A percentile compares a stretch with the other conserved stretches of the same genome.
Evolutionary conservation across 768 basidiomycete genomes (phyloP).

Genomic region (Tylopilus cervinicoccineus): DNA sequence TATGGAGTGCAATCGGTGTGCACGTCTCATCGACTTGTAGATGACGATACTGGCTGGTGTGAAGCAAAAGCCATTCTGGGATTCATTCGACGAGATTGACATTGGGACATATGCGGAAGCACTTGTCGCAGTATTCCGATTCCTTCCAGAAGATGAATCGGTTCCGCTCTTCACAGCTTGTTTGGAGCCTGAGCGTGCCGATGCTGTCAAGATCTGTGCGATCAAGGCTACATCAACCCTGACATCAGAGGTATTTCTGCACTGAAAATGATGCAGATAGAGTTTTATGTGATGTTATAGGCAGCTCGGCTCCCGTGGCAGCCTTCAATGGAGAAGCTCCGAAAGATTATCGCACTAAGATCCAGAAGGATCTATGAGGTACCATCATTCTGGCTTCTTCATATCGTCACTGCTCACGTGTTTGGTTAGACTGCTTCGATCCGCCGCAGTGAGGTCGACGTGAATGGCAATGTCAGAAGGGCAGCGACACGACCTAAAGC

Average conservation of each 20-base stretch:
- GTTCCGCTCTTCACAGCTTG: slow-evolving; percentile 58
- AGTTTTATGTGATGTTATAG: slow-evolving; percentile 31
- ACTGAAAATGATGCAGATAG: not conserved
- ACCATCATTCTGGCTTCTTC: slow-evolving; percentile 13
- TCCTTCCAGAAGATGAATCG: slow-evolving; percentile 59
- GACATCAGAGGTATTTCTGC: slow-evolving; percentile 52
- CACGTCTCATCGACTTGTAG: slow-evolving; percentile 11
- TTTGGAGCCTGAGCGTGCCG: slow-evolving; percentile 72
- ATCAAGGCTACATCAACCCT: slow-evolving; percentile 71
- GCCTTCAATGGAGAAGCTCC: slow-evolving; percentile 46
- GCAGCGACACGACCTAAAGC: slow-evolving; percentile 56
- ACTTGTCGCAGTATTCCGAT: slow-evolving; percentile 68
- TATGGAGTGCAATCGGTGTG: slow-evolving; percentile 18
- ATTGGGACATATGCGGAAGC: slow-evolving; percentile 74
- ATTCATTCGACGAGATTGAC: slow-evolving; percentile 65
- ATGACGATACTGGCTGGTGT: slow-evolving; percentile 24
- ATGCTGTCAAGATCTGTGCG: slow-evolving; percentile 75
- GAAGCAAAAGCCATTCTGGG: slow-evolving; percentile 65
- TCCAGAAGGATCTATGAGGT: slow-evolving; percentile 58
- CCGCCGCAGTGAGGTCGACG: slow-evolving; percentile 60
- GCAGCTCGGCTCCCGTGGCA: slow-evolving; percentile 54
- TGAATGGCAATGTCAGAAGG: slow-evolving; percentile 51
- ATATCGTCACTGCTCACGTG: slow-evolving; percentile 8
- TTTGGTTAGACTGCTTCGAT: slow-evolving; percentile 42
- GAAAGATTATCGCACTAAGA: slow-evolving; percentile 42